Percentiles rank a stretch among this genome's conserved stretches.
phyloP scores from a whole-genome alignment of 1,284 basidiomycete species.

The Ustilago nuda region DNA sequence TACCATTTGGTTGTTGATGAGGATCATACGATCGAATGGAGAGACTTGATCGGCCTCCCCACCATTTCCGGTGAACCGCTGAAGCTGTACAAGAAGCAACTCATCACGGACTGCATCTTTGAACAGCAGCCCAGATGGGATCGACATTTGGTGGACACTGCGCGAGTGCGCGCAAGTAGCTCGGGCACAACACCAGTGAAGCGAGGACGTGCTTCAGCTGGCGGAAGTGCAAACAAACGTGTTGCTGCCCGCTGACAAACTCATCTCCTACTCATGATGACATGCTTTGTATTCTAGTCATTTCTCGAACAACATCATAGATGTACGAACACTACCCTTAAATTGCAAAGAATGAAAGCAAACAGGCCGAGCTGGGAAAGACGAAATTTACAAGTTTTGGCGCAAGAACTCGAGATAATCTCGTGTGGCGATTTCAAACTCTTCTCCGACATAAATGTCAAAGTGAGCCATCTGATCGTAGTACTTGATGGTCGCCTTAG shows the following conservation, averaged over 20 bases:
- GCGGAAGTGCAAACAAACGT: slow-evolving; percentile 13
- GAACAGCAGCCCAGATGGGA: slow-evolving; percentile 44
- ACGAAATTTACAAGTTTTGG: slow-evolving; percentile 12
- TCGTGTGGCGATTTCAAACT: slow-evolving; percentile 44
- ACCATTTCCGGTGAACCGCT: slow-evolving; percentile 24
- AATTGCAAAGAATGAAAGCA: slow-evolving; percentile 1
- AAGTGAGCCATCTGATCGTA: slow-evolving; percentile 61
- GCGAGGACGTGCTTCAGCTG: slow-evolving; percentile 15
- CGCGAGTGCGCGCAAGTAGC: not conserved
- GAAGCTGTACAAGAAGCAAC: slow-evolving; percentile 35
- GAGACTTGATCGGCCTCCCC: slow-evolving; percentile 19
- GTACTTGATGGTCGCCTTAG: slow-evolving; percentile 41
- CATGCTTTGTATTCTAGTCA: not conserved
- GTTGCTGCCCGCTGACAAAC: not conserved
- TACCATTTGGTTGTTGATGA: slow-evolving; percentile 37
- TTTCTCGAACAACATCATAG: not conserved
- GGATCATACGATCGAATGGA: slow-evolving; percentile 30
- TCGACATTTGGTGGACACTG: slow-evolving; percentile 22
- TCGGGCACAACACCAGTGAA: slow-evolving; percentile 16
- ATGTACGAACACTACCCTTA: not conserved
- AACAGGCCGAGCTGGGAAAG: not conserved
- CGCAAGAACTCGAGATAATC: slow-evolving; percentile 53
- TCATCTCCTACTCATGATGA: not conserved
- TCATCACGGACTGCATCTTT: slow-evolving; percentile 40
- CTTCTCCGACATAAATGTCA: slow-evolving; percentile 56